These are phyloP conservation scores for Saccharomycopsis lassenensis DNA, from an alignment of 805 yeast genomes.

Conservation along the genomic window DNA sequence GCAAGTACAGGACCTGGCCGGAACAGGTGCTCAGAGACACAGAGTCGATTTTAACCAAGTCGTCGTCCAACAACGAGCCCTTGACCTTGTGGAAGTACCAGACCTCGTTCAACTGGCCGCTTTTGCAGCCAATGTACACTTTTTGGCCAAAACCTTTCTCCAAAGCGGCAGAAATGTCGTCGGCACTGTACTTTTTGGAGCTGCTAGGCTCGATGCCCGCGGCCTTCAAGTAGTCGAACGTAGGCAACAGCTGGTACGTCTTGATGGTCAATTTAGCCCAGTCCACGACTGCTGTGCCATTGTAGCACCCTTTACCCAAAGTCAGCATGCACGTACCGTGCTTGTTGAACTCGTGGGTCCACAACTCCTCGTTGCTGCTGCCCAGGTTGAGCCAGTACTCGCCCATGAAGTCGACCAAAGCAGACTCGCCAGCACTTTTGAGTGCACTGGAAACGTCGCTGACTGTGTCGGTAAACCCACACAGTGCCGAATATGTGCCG, in stretches of 20 bases:
- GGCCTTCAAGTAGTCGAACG: constrained; percentile 50
- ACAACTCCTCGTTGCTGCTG: constrained; percentile 55
- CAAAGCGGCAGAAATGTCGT: constrained; percentile 43
- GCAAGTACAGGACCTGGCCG: constrained; percentile 10
- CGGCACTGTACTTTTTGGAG: constrained; percentile 42
- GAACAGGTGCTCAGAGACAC: constrained; percentile 10
- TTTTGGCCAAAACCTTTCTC: constrained; percentile 38
- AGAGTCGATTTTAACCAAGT: constrained; percentile 50
- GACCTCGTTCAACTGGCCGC: constrained; percentile 32
- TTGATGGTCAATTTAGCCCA: constrained; percentile 40
- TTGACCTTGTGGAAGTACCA: constrained; percentile 75
- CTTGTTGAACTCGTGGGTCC: constrained; percentile 90
- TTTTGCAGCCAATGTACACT: constrained; percentile 50
- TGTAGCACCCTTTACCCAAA: constrained; percentile 27
- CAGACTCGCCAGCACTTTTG: constrained; percentile 9
- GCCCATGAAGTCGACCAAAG: constrained; percentile 38
- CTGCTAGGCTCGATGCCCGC: constrained; percentile 64
- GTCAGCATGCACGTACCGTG: constrained; percentile 91
- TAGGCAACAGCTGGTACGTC: constrained; percentile 47
- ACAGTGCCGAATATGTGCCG: constrained; percentile 72
- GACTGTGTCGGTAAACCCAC: constrained; percentile 26
- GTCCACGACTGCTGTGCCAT: constrained; percentile 15
- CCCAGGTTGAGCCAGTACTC: constrained; percentile 62
- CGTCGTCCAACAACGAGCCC: constrained; percentile 61
- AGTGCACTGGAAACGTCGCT: constrained; percentile 2